phyloP scores from a whole-genome alignment of 345 rosid species.

The Populus euphratica region DNA sequence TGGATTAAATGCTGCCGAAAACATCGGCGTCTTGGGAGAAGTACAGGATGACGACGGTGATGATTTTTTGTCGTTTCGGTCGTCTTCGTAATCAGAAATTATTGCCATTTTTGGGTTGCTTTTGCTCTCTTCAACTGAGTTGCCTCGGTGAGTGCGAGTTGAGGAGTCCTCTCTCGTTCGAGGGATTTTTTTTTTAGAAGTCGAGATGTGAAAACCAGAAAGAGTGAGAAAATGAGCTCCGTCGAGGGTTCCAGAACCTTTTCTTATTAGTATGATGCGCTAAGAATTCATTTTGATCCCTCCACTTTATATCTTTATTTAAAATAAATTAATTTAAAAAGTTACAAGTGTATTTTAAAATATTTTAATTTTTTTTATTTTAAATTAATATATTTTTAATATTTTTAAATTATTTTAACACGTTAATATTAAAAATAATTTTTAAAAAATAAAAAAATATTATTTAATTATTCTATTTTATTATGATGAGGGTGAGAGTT shows the following conservation, averaged over 20 bases:
- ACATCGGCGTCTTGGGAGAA: conserved; percentile 23
- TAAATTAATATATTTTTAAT: no score
- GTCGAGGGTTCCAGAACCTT: conserved; percentile 3
- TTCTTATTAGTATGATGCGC: neutral
- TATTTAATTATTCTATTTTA: no score
- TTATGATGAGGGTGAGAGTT: no score
- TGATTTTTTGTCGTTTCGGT: conserved; percentile 7
- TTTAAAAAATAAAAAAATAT: no score
- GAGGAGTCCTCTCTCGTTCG: neutral
- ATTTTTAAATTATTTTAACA: no score
- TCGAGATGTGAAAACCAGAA: neutral
- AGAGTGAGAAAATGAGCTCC: neutral
- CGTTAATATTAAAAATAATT: no score
- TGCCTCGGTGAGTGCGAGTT: neutral
- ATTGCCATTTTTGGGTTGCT: conserved; percentile 55
- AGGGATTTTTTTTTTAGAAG: neutral
- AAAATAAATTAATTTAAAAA: no score
- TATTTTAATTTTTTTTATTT: no score
- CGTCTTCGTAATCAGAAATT: conserved; percentile 73
- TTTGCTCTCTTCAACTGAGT: neutral
- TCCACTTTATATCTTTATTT: neutral
- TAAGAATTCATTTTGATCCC: neutral
- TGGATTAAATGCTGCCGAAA: conserved; percentile 58
- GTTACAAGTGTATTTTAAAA: no score
- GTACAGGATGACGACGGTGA: conserved; percentile 4